Base-by-base conservation (phyloP, 495 filamentous ascomycete species). In the Massariosphaeria phaeospora region DNA sequence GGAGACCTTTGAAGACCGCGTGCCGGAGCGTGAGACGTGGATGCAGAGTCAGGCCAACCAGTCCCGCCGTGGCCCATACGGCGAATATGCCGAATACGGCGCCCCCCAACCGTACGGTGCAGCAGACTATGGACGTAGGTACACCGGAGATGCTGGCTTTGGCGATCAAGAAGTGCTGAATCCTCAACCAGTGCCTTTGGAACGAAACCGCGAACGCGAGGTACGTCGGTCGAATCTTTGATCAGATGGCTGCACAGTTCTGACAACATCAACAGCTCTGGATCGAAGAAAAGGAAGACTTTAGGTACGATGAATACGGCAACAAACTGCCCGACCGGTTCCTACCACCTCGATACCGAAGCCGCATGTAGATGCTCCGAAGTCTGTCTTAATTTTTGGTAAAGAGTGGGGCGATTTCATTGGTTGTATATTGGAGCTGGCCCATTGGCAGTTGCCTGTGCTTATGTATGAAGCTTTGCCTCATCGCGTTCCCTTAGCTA, bases 261-360 rank as follows among this genome's bases (percentile, higher is more conserved):
- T 52, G 36, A 39, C 35, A 5, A n/a, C 24, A 8, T 21, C 21
- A 39, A 39, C 26, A 57, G 53, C 21, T 40, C 15, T 57, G 53
- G 53, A 17, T 57, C 18, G 53, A 57, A 29, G 44, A 57, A 35
- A 57, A 49, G 45, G 40, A 57, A 29, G 53, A 57, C 36, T 47
- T 48, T 24, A 41, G 30, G 3, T n/a, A 4, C 26, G 53, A 57
- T 30, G 2, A 57, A 26, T 57, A 57, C 29, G 53, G 53, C 9
- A 57, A 57, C 21, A 43, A 30, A 17, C 17, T 57, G 7, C 53
- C 53, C 2, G 44, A 48, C 17, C 35, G 18, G 2, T 24, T 49
- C 5, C 33, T 43, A 20, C 29, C 15, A 15, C 48, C 53, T 13
- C 24, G 53, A 13, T 56, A 56, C 21, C 15, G 29, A 21, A 52